Evolutionary conservation across 495 filamentous ascomycete species (phyloP).

Genomic region (Tetracladium marchalianum): DNA sequence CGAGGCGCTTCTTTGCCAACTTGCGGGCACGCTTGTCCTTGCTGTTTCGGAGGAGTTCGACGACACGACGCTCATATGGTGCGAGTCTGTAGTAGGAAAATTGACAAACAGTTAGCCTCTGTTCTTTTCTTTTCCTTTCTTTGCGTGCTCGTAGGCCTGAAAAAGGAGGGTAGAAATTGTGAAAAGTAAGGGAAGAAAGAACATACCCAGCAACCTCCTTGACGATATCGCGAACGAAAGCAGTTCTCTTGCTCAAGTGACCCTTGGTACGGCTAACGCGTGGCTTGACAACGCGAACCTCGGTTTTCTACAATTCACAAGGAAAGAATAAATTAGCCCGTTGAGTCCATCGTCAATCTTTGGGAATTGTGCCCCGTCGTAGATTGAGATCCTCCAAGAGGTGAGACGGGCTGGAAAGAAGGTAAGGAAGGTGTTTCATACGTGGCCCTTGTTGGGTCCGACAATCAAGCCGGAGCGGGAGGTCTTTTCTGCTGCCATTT

Average conservation of each 20-base stretch:
- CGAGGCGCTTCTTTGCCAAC: constrained; percentile 99
- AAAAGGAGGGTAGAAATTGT: background rate
- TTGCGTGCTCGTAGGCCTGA: too few species aligned
- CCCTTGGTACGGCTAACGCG: constrained; percentile 86
- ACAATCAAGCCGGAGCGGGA: constrained; percentile 67
- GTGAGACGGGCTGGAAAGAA: constrained; percentile 33
- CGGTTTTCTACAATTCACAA: constrained; percentile 67
- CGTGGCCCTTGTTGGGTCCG: constrained; percentile 84
- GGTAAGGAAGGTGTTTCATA: constrained; percentile 40
- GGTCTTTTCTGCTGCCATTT: constrained; percentile 43
- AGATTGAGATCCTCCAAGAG: constrained; percentile 52
- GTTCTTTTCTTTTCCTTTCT: too few species aligned
- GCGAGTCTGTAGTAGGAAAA: constrained; percentile 53
- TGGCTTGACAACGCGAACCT: constrained; percentile 72
- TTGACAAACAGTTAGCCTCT: constrained; percentile 4
- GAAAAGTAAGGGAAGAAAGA: background rate
- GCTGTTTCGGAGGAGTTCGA: constrained; percentile 95
- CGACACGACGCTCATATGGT: constrained; percentile 95
- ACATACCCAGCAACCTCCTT: constrained; percentile 87
- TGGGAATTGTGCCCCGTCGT: constrained; percentile 21
- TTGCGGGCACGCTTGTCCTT: constrained; percentile 99
- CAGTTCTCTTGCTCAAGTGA: constrained; percentile 81
- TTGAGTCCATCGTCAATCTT: constrained; percentile 31
- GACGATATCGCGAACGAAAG: constrained; percentile 88
- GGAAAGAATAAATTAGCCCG: constrained; percentile 27